phyloP scores from a whole-genome alignment of 1,284 basidiomycete genomes.

The Ceratobasidium sp. region DNA sequence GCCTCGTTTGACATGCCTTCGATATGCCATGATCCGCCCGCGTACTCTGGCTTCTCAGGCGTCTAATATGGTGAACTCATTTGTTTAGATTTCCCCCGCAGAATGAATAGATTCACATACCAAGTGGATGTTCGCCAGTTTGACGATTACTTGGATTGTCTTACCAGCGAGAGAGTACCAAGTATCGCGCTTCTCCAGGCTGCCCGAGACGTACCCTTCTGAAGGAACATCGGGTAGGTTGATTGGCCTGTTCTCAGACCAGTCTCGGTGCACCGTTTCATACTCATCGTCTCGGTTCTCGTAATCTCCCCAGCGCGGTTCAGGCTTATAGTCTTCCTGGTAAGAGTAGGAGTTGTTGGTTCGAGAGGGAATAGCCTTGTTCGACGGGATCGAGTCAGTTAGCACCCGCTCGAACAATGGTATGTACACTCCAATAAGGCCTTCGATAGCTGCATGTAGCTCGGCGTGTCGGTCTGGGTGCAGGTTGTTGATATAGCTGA shows the following conservation, averaged over 20 bases:
- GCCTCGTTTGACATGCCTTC: too few relatives aligned
- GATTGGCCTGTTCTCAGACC: conserved; percentile 17
- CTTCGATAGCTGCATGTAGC: conserved; percentile 59
- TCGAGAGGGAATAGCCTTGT: background rate
- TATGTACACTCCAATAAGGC: conserved; percentile 59
- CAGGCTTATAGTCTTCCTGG: background rate
- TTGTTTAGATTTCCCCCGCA: background rate
- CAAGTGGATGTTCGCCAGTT: conserved; percentile 50
- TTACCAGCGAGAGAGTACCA: conserved; percentile 59
- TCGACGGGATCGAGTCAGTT: conserved; percentile 59
- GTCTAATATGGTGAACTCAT: too few relatives aligned
- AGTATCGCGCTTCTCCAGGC: conserved; percentile 54
- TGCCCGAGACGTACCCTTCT: conserved; percentile 31
- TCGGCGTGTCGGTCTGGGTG: conserved; percentile 57
- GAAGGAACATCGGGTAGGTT: conserved; percentile 20
- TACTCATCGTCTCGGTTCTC: conserved; percentile 29
- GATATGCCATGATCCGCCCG: too few relatives aligned
- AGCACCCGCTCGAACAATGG: conserved; percentile 68
- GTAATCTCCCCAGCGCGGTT: background rate
- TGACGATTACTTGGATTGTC: conserved; percentile 66
- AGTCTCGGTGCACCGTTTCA: conserved; percentile 18
- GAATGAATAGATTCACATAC: background rate
- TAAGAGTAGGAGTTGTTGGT: background rate
- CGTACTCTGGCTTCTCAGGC: conserved; percentile 30
- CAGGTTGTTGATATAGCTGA: conserved; percentile 70